These are phyloP conservation scores for Collybiopsis confluens DNA, from an alignment of 768 basidiomycete genomes.

Conservation along the genomic window DNA sequence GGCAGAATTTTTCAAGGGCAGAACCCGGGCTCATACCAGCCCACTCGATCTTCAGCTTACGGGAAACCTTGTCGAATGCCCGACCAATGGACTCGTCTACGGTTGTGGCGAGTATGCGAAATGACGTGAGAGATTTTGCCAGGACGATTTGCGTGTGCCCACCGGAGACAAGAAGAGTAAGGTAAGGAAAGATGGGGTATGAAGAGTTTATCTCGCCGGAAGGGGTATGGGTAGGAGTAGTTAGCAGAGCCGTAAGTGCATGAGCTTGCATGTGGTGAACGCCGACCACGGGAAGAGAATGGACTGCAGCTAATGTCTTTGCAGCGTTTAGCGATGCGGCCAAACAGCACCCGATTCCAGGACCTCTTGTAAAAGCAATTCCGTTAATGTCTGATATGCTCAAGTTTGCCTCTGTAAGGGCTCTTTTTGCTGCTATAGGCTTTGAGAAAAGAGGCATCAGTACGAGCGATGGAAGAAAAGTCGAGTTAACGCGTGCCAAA, in stretches of 20 bases:
- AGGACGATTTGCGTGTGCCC: slow-evolving; percentile 90
- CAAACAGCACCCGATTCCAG: slow-evolving; percentile 81
- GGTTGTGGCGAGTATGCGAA: slow-evolving; percentile 70
- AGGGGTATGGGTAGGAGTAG: slow-evolving; percentile 27
- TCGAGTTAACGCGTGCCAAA: slow-evolving; percentile 43
- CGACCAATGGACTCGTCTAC: slow-evolving; percentile 74
- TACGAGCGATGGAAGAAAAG: not conserved
- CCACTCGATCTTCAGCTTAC: slow-evolving; percentile 65
- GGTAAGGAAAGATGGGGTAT: slow-evolving; percentile 72
- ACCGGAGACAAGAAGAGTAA: slow-evolving; percentile 87
- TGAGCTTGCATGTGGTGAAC: slow-evolving; percentile 98
- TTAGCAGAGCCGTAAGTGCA: slow-evolving; percentile 76
- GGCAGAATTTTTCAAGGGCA: slow-evolving; percentile 73
- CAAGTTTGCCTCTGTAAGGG: slow-evolving; percentile 63
- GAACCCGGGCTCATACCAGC: slow-evolving; percentile 65
- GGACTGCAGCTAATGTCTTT: slow-evolving; percentile 77
- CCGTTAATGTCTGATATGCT: slow-evolving; percentile 68
- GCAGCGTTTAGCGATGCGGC: slow-evolving; percentile 77
- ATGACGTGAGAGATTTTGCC: slow-evolving; percentile 51
- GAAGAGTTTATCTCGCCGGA: slow-evolving; percentile 17
- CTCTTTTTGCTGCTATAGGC: slow-evolving; percentile 70
- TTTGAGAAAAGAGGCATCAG: slow-evolving; percentile 20
- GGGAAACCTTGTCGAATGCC: slow-evolving; percentile 79
- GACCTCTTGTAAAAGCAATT: slow-evolving; percentile 88
- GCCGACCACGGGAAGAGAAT: slow-evolving; percentile 77